Percentiles rank a stretch among this genome's conserved stretches.
phyloP scores from a whole-genome alignment of 2,329 filamentous ascomycete species.

The Fusarium chuoi region DNA sequence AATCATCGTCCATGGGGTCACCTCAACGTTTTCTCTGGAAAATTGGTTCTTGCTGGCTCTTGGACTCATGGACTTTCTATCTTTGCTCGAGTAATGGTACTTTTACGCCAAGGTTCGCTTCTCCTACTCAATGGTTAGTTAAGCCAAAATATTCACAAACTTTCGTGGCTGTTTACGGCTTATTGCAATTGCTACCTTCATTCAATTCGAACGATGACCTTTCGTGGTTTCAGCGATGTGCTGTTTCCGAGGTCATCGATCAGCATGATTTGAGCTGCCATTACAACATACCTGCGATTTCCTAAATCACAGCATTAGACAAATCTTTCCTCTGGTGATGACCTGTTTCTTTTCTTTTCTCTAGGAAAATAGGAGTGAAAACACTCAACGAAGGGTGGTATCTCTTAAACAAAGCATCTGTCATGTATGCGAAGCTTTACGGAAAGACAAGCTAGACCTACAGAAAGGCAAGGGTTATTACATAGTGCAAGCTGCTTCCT shows the following conservation, averaged over 20 bases:
- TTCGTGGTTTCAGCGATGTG: neutral
- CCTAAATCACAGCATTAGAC: neutral
- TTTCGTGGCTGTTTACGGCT: too few species aligned
- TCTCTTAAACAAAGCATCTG: too few species aligned
- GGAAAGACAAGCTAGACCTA: too few species aligned
- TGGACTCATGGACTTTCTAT: too few species aligned
- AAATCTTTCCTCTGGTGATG: rapidly evolving
- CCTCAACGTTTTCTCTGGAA: too few species aligned
- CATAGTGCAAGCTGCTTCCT: neutral
- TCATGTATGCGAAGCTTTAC: neutral
- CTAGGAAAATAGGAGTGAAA: rapidly evolving
- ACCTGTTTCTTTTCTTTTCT: neutral
- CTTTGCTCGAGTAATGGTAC: neutral
- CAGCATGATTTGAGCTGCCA: neutral
- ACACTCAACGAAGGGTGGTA: neutral
- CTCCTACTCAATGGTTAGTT: too few species aligned
- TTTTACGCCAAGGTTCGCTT: too few species aligned
- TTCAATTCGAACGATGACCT: neutral
- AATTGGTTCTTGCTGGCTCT: neutral
- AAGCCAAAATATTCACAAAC: neutral
- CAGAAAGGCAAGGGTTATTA: neutral
- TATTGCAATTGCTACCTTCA: neutral
- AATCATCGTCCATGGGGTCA: rapidly evolving
- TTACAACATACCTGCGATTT: neutral
- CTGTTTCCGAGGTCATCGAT: neutral